A percentile compares a stretch with the other conserved stretches of the same genome.
Conservation (phyloP, 768 basidiomycete genomes). For the Phlebiopsis gigantea region DNA sequence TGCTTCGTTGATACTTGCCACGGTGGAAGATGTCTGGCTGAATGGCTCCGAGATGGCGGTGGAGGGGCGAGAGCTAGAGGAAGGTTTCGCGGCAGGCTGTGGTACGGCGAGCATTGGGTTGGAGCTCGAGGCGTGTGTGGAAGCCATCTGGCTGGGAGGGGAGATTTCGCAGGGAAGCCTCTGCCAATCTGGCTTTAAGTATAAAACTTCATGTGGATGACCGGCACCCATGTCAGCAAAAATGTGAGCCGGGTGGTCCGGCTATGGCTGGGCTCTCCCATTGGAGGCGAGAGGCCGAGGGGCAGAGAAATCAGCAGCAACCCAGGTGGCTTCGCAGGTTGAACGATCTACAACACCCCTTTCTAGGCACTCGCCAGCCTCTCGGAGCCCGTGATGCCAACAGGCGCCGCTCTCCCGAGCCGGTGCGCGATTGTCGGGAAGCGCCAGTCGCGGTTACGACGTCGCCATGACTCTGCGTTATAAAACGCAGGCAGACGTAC, state of each 20-base stretch:
- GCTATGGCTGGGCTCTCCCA: background rate
- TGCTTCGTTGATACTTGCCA: background rate
- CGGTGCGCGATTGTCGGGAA: slow-evolving; percentile 11
- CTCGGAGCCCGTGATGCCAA: background rate
- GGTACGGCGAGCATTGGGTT: background rate
- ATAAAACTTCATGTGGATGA: background rate
- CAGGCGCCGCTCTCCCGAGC: background rate
- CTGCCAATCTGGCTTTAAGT: slow-evolving; percentile 1
- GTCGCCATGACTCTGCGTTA: background rate
- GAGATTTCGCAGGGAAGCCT: background rate
- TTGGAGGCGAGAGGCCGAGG: background rate
- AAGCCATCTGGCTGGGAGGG: slow-evolving; percentile 1
- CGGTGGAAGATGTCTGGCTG: slow-evolving; percentile 10
- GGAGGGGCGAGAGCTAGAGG: slow-evolving; percentile 1
- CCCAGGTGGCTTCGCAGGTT: background rate
- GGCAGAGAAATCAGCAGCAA: background rate
- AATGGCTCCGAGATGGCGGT: slow-evolving; percentile 7
- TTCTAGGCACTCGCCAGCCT: background rate
- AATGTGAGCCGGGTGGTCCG: slow-evolving; percentile 2
- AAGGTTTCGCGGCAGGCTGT: background rate
- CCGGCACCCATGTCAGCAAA: slow-evolving; percentile 10
- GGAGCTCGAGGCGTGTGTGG: background rate
- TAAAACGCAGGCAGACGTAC: background rate
- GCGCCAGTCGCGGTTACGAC: background rate
- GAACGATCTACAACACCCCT: background rate